Evolutionary conservation across 1,284 basidiomycete genomes (phyloP).

Genomic region (Cryptococcus sp.): DNA sequence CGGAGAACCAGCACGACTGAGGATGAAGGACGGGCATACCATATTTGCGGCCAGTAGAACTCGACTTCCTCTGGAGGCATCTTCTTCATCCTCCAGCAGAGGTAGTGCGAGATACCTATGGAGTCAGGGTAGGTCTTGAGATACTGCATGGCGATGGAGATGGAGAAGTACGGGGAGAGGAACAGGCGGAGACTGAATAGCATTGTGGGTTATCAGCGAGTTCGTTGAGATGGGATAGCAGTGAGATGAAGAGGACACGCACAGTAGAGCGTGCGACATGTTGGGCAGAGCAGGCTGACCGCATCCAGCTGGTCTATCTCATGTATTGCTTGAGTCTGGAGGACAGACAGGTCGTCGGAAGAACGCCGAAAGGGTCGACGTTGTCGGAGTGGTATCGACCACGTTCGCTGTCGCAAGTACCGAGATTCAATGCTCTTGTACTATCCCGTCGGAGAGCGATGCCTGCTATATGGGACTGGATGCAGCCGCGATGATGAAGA

Average conservation of each 20-base stretch:
- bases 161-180: constrained; percentile 86
- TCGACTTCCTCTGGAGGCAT: constrained; percentile 78
- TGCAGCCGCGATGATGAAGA: no score
- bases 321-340: no score
- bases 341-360: no score
- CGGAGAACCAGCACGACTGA: not conserved
- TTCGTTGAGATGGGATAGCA: not conserved
- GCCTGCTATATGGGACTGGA: no score
- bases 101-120: constrained; percentile 94
- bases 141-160: constrained; percentile 87
- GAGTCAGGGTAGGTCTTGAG: constrained; percentile 85
- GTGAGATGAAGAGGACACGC: constrained; percentile 9
- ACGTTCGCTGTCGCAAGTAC: no score
- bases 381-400: no score
- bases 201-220: not conserved
- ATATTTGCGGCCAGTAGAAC: constrained; percentile 96
- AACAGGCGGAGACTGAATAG: constrained; percentile 69
- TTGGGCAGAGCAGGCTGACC: constrained; percentile 9
- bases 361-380: no score
- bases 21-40: constrained; percentile 58
- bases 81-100: constrained; percentile 77
- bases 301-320: constrained; percentile 7
- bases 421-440: no score
- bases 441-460: no score
- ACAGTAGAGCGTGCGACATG: constrained; percentile 45